Evolutionary conservation across 140 eudicot species (phyloP).

Genomic region (Flaveria floridana): DNA sequence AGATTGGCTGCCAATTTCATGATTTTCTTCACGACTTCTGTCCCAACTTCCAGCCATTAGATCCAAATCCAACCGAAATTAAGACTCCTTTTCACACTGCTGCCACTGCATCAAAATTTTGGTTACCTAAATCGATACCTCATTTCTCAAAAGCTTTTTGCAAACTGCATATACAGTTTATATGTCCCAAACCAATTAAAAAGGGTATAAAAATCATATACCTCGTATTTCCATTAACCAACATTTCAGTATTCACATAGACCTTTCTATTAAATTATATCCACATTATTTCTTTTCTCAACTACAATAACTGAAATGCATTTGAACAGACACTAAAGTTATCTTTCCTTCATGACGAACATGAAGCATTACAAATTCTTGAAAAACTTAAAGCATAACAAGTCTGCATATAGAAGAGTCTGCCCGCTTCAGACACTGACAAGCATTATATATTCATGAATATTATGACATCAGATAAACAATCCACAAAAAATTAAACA

Average conservation of each 20-base stretch:
- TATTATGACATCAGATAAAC: background rate
- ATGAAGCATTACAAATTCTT: slow-evolving; percentile 3
- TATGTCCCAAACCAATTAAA: slow-evolving; percentile 11
- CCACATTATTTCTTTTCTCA: background rate
- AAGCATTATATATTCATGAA: background rate
- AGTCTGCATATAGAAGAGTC: background rate
- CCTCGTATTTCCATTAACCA: no score
- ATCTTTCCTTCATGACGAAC: background rate
- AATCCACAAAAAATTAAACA: slow-evolving; percentile 10
- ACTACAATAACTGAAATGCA: slow-evolving; percentile 1
- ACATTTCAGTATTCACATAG: background rate
- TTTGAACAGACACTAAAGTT: background rate
- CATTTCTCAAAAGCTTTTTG: background rate
- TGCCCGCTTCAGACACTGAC: background rate
- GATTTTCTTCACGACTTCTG: slow-evolving; percentile 37
- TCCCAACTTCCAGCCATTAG: slow-evolving; percentile 64
- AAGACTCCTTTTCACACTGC: slow-evolving; percentile 16
- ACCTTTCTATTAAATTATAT: background rate
- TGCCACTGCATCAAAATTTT: background rate
- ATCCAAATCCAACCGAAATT: slow-evolving; percentile 19
- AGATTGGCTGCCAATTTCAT: slow-evolving; percentile 65
- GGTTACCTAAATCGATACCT: background rate
- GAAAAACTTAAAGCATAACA: background rate
- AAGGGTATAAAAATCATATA: no score
- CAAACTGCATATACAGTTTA: background rate